A percentile compares a stretch with the other conserved stretches of the same genome.
Evolutionary conservation across 352 stramenopile genomes (phyloP).

Genomic region (Phytophthora gonapodyides): DNA sequence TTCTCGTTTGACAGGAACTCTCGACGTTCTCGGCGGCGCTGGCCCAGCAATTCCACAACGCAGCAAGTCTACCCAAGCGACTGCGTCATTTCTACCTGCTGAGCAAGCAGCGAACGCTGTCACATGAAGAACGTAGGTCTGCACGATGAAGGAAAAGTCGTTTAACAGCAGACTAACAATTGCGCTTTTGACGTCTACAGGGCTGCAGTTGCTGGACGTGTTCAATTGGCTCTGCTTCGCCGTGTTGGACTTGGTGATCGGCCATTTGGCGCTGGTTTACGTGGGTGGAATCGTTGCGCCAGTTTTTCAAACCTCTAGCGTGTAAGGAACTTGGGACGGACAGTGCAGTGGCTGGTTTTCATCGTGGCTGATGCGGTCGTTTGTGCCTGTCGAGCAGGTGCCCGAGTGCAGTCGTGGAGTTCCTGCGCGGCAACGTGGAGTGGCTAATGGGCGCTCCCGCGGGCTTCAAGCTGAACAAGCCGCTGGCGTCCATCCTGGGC

Average conservation of each 20-base stretch:
- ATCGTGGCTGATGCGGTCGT: background rate
- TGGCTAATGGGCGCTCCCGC: constrained; percentile 81
- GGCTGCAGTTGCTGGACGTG: constrained; percentile 31
- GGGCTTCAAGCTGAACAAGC: constrained; percentile 90
- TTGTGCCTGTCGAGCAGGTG: constrained; percentile 25
- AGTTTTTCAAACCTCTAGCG: constrained; percentile 15
- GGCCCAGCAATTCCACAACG: constrained; percentile 33
- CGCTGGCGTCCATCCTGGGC: constrained; percentile 86
- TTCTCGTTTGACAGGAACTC: constrained; percentile 34
- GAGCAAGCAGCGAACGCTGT: constrained; percentile 25
- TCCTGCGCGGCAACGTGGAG: constrained; percentile 59
- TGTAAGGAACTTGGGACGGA: constrained; percentile 16
- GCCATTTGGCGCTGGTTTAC: constrained; percentile 22
- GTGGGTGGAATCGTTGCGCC: constrained; percentile 9
- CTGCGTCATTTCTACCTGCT: constrained; percentile 35
- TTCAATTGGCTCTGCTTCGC: constrained; percentile 42
- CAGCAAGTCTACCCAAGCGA: constrained; percentile 32
- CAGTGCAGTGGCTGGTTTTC: background rate
- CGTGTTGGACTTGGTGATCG: constrained; percentile 39
- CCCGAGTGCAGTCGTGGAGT: constrained; percentile 40
- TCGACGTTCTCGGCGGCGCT: constrained; percentile 51
- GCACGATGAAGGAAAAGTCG: background rate
- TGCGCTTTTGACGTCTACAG: constrained; percentile 21
- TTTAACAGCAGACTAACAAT: background rate
- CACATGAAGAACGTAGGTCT: constrained; percentile 43